Evolutionary conservation across 768 basidiomycete species (phyloP), one percentile per base, ranked within the genome.

Genomic region (Leccinellum albellum): DNA sequence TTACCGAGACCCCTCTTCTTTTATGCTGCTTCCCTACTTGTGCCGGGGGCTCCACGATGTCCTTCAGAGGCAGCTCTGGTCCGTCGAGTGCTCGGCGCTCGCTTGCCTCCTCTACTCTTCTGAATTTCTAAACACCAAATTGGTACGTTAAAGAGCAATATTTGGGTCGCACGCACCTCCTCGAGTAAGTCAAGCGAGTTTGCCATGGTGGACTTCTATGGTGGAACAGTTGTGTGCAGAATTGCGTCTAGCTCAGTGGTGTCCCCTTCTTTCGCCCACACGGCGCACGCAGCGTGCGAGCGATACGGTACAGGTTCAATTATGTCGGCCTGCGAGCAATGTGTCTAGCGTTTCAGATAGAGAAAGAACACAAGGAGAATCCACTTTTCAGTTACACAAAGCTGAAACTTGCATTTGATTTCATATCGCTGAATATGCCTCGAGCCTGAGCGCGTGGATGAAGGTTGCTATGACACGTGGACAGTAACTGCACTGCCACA

Each of bases 1-100:
- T 82, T 44, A 87, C 76, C 1, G 83, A 85, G 35, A 87, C 75
- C 52, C 81, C 83, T 17, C 79, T 79, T 48, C 78, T 71, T 56
- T 78, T 74, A 40, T 70, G 69, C 50, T 74, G 78, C n/a, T 62
- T 65, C 61, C 64, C 72, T 26, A 61, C 24, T 9, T 53, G 53
- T 9, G 50, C 54, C 32, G 69, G 40, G 53, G 65, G 59, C 65
- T 66, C 60, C 52, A 60, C 49, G 46, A 62, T 44, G 55, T 66
- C 54, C 48, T 1, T 31, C 50, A 37, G 54, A 3, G 63, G 48
- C 9, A 51, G 37, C 21, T 66, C 65, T 14, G 58, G 58, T 45
- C 75, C 75, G 54, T 74, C 73, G 53, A 72, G 67, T 13, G 80
- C 82, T 32, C 79, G 76, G 33, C 75, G 74, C 61, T 82, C 81